Conservation (phyloP, 106 monocot genomes). For the Dactylorhiza incarnata region DNA sequence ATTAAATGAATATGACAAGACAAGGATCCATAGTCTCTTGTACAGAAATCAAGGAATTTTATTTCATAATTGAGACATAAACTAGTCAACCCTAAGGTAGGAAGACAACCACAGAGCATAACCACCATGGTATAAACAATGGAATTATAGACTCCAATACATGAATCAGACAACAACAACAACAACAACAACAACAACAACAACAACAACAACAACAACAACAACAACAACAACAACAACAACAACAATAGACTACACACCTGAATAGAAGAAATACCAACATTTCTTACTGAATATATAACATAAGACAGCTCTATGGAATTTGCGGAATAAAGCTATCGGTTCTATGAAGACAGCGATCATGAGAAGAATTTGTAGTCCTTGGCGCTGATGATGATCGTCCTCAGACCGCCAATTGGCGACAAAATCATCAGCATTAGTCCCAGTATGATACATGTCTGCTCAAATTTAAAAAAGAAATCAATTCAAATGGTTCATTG, state of each 20-base stretch:
- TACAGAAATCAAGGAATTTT: no score
- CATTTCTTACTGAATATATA: not conserved
- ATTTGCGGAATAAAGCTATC: not conserved
- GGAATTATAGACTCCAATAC: not conserved
- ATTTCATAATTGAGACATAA: no score
- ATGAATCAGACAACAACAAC: no score
- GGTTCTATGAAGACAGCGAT: not conserved
- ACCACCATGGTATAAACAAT: slow-evolving; percentile 1
- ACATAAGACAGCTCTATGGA: not conserved
- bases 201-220: no score
- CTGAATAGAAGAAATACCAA: not conserved
- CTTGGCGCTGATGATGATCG: slow-evolving; percentile 34
- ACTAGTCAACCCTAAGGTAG: no score
- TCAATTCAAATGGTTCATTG: not conserved
- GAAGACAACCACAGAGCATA: no score
- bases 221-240: no score
- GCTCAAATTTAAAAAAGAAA: not conserved
- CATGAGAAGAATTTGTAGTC: slow-evolving; percentile 33
- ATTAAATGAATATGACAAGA: no score
- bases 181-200: no score
- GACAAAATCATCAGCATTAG: slow-evolving; percentile 34
- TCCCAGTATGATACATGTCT: slow-evolving; percentile 51
- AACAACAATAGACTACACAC: not conserved
- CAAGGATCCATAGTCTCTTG: no score
- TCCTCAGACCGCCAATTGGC: slow-evolving; percentile 44